Conservation (phyloP, 352 stramenopile genomes). For the Globisporangium camurandrum region DNA sequence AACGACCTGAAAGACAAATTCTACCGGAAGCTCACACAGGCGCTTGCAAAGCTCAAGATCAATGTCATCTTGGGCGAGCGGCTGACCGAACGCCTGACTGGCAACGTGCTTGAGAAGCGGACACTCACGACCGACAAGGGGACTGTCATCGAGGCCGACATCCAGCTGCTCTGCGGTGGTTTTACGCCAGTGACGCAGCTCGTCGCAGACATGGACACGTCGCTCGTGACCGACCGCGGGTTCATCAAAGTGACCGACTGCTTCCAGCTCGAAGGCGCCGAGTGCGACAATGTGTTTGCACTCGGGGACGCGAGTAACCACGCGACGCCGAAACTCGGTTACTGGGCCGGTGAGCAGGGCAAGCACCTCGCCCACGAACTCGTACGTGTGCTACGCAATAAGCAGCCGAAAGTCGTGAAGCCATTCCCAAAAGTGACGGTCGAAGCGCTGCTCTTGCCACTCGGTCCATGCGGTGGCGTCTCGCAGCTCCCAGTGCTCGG, state of each 20-base stretch:
- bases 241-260: slow-evolving; percentile 36
- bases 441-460: slow-evolving; percentile 25
- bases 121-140: slow-evolving; percentile 38
- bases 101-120: slow-evolving; percentile 21
- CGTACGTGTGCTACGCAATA: slow-evolving; percentile 16
- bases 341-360: slow-evolving; percentile 32
- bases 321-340: slow-evolving; percentile 31
- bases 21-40: slow-evolving; percentile 18
- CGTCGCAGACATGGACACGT: slow-evolving; percentile 28
- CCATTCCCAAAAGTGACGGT: slow-evolving; percentile 18
- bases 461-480: slow-evolving; percentile 27
- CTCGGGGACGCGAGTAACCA: slow-evolving; percentile 52
- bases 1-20: slow-evolving; percentile 47
- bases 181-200: slow-evolving; percentile 18
- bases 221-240: slow-evolving; percentile 27
- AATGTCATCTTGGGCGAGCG: slow-evolving; percentile 50
- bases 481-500: slow-evolving; percentile 32
- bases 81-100: slow-evolving; percentile 26
- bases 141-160: slow-evolving; percentile 33
- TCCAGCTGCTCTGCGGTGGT: slow-evolving; percentile 45
- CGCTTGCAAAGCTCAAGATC: slow-evolving; percentile 32
- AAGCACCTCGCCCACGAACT: slow-evolving; percentile 32
- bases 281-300: slow-evolving; percentile 46
- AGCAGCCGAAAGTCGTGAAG: slow-evolving; percentile 19
- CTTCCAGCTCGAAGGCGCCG: slow-evolving; percentile 34